Evolutionary conservation across 225 moss, liverwort and hornwort species (phyloP), one percentile per base, ranked within the genome.

Genomic region (Bryoerythrophyllum caledonicum): DNA sequence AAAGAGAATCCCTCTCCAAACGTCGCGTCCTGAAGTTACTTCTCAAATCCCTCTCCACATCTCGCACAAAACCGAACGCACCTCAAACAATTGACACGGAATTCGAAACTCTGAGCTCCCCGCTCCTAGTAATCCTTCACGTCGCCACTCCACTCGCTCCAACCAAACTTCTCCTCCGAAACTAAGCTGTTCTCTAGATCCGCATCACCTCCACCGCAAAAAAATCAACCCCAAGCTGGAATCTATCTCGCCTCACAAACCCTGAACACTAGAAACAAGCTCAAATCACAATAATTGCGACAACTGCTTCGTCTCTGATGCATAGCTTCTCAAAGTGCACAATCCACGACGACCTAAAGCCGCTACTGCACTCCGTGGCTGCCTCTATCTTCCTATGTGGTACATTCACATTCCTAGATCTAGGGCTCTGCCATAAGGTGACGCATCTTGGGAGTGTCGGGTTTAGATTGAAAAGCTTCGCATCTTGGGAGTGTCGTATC

Each of bases 21-120:
- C 44, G 41, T 60, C n/a, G 2, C 4, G 28, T 41, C 60, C 21
- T 15, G 13, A 8, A 44, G n/a, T n/a, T n/a, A n/a, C n/a, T n/a
- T n/a, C n/a, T n/a, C n/a, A n/a, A n/a, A n/a, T n/a, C n/a, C n/a
- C n/a, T n/a, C n/a, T n/a, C n/a, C n/a, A 4, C 44, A 15, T 25
- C 62, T 17, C 37, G 7, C 70, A 70, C 77, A 67, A 38, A 11
- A 71, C 79, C 46, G 44, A 44, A 44, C 44, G 15, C 60, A 79
- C 70, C 65, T n/a, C 66, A 79, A 60, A 2, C 35, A 64, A 44
- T 23, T 10, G 32, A 35, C 4, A 67, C 41, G 25, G 34, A 25
- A 32, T 10, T 7, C 13, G 28, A 41, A 52, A 60, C 60, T 78
- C 25, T n/a, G n/a, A n/a, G n/a, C n/a, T n/a, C n/a, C n/a, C n/a